Evolutionary conservation across 1,284 basidiomycete species (phyloP), one percentile per base, ranked within the genome.

Genomic region (Garcileccinum viscosum): DNA sequence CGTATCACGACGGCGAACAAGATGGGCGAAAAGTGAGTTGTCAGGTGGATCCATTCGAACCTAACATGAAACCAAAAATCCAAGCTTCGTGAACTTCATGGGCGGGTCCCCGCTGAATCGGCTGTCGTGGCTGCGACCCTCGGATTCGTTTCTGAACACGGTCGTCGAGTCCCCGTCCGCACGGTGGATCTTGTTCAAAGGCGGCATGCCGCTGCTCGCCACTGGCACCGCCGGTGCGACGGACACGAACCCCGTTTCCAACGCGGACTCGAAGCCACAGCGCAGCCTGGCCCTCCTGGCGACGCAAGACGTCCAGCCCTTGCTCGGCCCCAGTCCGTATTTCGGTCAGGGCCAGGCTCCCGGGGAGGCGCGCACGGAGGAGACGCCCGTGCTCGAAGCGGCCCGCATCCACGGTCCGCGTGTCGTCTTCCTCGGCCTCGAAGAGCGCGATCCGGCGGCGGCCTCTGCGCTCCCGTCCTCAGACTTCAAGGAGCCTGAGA

Each of bases 51-150:
- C 60, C 62, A 62, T 37, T 53, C 35, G 22, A 56, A 56, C 27
- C 27, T 56, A 19, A 56, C 50, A 56, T 56, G 50, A 24, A 50
- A 50, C 24, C 47, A 14, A 24, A 50, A n/a, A 32, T 12, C 12
- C 22, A 35, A 78, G 77, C 62, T 76, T 79, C 14, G 69, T 77
- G 1, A 80, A 78, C 58, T 81, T 78, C 64, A 70, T 78, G 73
- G 78, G 68, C 12, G 94, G 94, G 63, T 93, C 92, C 19, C 93
- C 94, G 22, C 84, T 96, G 50, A 97, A 97, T 80, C 90, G 95
- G 42, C 85, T 97, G 33, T 92, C 94, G 0, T 97, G 95, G 92
- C 85, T 96, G 67, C 87, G 95, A 35, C 83, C 90, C 24, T 93
- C 92, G 8, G 86, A 89, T 24, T 78, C 86, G 6, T 93, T 94